phyloP scores from a whole-genome alignment of 2,329 filamentous ascomycete species.

The Stenocarpella maydis region DNA sequence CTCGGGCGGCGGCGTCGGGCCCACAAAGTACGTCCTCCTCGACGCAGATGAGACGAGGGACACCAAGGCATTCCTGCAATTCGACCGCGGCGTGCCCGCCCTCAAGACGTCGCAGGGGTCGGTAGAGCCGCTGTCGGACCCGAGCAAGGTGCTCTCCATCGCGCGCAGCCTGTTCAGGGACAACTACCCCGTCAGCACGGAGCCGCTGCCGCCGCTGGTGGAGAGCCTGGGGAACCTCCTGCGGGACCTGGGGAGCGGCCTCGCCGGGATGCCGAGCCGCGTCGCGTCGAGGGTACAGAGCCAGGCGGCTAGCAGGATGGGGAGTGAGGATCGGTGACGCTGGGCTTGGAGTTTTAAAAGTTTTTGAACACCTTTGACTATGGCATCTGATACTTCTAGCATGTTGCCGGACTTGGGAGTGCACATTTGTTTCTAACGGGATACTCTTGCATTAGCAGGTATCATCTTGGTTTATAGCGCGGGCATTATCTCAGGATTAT shows the following conservation, averaged over 20 bases:
- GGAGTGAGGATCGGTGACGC: slow-evolving; percentile 35
- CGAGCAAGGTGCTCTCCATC: slow-evolving; percentile 38
- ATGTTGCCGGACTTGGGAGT: background rate
- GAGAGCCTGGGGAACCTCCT: slow-evolving; percentile 41
- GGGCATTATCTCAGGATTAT: background rate
- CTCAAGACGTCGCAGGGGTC: slow-evolving; percentile 29
- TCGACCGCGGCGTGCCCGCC: slow-evolving; percentile 39
- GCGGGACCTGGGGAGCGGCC: slow-evolving; percentile 40
- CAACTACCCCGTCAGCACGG: slow-evolving; percentile 41
- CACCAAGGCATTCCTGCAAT: slow-evolving; percentile 40
- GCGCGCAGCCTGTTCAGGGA: slow-evolving; percentile 39
- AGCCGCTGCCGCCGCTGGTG: slow-evolving; percentile 44
- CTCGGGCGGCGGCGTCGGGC: slow-evolving; percentile 18
- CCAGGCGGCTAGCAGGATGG: slow-evolving; percentile 34
- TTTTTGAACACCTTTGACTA: background rate
- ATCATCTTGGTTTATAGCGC: background rate
- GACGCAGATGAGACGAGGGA: slow-evolving; percentile 41
- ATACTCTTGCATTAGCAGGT: background rate
- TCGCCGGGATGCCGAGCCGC: slow-evolving; percentile 26
- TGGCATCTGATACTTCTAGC: background rate
- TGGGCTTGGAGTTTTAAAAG: background rate
- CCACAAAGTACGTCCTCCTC: slow-evolving; percentile 36
- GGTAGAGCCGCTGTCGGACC: slow-evolving; percentile 39
- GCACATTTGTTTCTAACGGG: background rate
- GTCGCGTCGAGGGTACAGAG: slow-evolving; percentile 30